These are phyloP conservation scores for Globisporangium sylvaticum DNA, from an alignment of 352 stramenopile species.

Conservation along the genomic window DNA sequence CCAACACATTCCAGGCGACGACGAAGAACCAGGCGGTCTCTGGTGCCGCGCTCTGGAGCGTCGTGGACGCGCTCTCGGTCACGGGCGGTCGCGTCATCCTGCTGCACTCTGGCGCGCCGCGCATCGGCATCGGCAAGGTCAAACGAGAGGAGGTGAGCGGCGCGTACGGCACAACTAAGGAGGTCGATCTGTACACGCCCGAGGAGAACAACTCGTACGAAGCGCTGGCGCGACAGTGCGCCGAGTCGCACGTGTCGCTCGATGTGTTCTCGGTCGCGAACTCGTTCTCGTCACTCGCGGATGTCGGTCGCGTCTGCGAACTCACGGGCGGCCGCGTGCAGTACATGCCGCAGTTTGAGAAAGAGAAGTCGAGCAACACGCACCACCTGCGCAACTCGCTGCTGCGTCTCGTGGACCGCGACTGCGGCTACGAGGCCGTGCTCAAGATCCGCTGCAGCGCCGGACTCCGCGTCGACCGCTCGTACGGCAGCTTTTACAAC, in stretches of 20 bases:
- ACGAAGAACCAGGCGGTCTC: constrained; percentile 79
- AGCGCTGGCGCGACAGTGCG: constrained; percentile 55
- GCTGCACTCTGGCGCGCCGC: constrained; percentile 72
- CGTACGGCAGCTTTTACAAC: constrained; percentile 80
- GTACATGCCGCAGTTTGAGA: constrained; percentile 87
- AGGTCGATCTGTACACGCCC: constrained; percentile 81
- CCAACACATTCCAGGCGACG: constrained; percentile 58
- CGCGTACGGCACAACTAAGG: constrained; percentile 79
- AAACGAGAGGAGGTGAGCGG: constrained; percentile 79
- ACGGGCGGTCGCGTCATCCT: constrained; percentile 67
- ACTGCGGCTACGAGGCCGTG: constrained; percentile 83
- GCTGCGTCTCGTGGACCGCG: constrained; percentile 64
- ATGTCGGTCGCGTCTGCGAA: constrained; percentile 77
- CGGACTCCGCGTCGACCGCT: constrained; percentile 82
- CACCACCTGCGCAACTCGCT: constrained; percentile 76
- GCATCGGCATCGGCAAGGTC: constrained; percentile 68
- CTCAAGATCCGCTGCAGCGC: constrained; percentile 86
- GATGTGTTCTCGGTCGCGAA: constrained; percentile 86
- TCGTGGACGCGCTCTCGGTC: constrained; percentile 61
- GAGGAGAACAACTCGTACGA: constrained; percentile 71
- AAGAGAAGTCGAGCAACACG: constrained; percentile 75
- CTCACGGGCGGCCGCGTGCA: constrained; percentile 82
- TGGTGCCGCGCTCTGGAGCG: constrained; percentile 71
- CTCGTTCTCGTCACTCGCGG: constrained; percentile 75
- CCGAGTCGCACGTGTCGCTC: constrained; percentile 76